A percentile compares a stretch with the other conserved stretches of the same genome.
phyloP scores from a whole-genome alignment of 1,284 basidiomycete genomes.

The Ganoderma boninense region DNA sequence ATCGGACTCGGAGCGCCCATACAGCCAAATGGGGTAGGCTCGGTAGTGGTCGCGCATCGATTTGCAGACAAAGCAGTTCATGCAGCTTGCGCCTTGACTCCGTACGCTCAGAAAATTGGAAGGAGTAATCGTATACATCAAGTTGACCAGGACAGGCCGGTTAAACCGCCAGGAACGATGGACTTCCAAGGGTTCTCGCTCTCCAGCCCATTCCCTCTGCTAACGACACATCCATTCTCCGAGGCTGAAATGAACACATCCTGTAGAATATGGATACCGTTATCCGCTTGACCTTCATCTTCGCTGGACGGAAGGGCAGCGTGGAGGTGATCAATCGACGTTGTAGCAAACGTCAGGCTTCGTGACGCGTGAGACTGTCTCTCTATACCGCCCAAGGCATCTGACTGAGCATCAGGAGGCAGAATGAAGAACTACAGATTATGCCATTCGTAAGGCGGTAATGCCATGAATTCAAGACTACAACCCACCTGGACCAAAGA shows the following conservation, averaged over 20 bases:
- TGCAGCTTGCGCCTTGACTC: background rate
- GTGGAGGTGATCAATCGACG: conserved; percentile 27
- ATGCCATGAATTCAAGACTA: conserved; percentile 13
- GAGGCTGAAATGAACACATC: conserved; percentile 60
- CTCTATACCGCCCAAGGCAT: conserved; percentile 15
- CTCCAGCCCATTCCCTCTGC: conserved; percentile 24
- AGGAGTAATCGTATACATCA: background rate
- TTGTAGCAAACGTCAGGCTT: conserved; percentile 27
- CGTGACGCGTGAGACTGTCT: conserved; percentile 4
- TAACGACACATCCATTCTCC: conserved; percentile 63
- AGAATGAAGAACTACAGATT: conserved; percentile 21
- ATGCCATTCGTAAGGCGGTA: conserved; percentile 21
- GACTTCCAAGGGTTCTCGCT: conserved; percentile 49
- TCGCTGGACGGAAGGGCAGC: background rate
- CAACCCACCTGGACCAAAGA: conserved; percentile 66
- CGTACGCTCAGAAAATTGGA: background rate
- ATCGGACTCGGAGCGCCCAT: background rate
- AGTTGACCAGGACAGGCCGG: background rate
- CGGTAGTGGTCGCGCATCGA: background rate
- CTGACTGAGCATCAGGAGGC: conserved; percentile 12
- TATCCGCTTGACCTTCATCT: conserved; percentile 24
- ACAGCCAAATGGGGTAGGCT: conserved; percentile 19
- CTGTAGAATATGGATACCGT: conserved; percentile 37
- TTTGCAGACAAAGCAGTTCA: background rate
- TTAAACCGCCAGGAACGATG: conserved; percentile 39